Conservation (phyloP, 2,329 filamentous ascomycete species). For the Fusarium drepaniforme region DNA sequence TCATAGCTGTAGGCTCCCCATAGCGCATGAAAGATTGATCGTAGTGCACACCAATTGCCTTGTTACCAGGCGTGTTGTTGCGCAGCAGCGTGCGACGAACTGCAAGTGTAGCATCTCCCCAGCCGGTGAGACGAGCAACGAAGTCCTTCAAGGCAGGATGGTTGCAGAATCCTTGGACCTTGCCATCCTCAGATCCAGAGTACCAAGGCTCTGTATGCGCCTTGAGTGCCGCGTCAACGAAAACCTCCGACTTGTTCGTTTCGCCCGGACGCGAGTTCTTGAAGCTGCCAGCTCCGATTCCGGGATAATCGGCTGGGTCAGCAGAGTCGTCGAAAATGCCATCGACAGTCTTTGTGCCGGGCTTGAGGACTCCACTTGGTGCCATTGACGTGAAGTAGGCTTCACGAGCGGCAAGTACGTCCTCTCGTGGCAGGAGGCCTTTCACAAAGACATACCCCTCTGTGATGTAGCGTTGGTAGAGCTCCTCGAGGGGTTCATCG, state of each 20-base stretch:
- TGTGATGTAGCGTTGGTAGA: constrained; percentile 50
- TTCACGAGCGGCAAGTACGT: constrained; percentile 64
- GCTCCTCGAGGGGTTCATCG: constrained; percentile 58
- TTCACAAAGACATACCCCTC: constrained; percentile 70
- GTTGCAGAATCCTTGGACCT: constrained; percentile 57
- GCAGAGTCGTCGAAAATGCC: constrained; percentile 59
- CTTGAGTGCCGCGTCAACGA: constrained; percentile 58
- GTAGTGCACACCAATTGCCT: constrained; percentile 71
- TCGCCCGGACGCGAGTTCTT: constrained; percentile 52
- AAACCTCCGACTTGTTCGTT: constrained; percentile 37
- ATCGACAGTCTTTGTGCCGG: constrained; percentile 62
- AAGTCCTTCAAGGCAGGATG: constrained; percentile 63
- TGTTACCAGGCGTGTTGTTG: constrained; percentile 68
- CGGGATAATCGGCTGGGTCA: constrained; percentile 37
- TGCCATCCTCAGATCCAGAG: constrained; percentile 15
- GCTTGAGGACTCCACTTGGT: constrained; percentile 68
- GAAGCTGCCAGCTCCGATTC: constrained; percentile 61
- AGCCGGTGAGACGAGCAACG: constrained; percentile 64
- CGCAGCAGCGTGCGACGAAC: constrained; percentile 62
- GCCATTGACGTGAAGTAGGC: constrained; percentile 66
- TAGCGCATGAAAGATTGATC: constrained; percentile 70
- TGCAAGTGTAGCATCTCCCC: constrained; percentile 60
- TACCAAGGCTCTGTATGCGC: constrained; percentile 67
- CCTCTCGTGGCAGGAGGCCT: constrained; percentile 62
- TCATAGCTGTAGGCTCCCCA: constrained; percentile 67